Evolutionary conservation across 192 early-diverging fungal species (phyloP), one percentile per base, ranked within the genome.

Genomic region (Linnemannia zychae): DNA sequence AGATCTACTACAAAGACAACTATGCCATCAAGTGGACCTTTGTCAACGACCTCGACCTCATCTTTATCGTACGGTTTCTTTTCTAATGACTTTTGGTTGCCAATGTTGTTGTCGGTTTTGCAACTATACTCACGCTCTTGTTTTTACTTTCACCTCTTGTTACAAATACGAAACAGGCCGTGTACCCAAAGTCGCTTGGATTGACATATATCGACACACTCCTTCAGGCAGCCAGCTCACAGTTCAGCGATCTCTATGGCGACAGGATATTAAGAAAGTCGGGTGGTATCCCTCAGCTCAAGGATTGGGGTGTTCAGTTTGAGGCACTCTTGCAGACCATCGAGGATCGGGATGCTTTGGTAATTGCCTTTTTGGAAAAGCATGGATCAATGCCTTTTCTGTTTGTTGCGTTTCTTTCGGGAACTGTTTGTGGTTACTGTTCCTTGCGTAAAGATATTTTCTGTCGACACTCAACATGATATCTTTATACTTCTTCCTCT

Each of bases 121-220:
- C 53, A 57, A 57, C 9, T 1, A 24, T n/a, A 57, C 48, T 67
- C 63, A 3, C 33, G 50, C 17, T 46, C 31, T 33, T 65, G 50
- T 36, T 48, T 7, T 31, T 36, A 22, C 15, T 52, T 16, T 7
- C 31, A 17, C 31, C 18, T 44, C 46, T 75, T 38, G 1, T 66
- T 28, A 17, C 49, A 37, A 38, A 74, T n/a, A 31, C 49, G 57
- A 28, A 76, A 15, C 76, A 95, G 94, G 94, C 94, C 33, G 97
- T 95, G 9, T 97, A 97, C 79, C 95, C 96, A 75, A 97, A 97
- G 88, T 93, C 96, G 1, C 92, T 97, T 11, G 94, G 95, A 75
- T 91, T 98, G 13, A 88, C 94, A 2, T 97, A 97, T 77, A 90
- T 97, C 63, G 95, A 96, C 67, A 95, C 97, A 67, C 90, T 98